Evolutionary conservation across 23 red algal species (phyloP).

Genomic region (Rhodosorus marinus): DNA sequence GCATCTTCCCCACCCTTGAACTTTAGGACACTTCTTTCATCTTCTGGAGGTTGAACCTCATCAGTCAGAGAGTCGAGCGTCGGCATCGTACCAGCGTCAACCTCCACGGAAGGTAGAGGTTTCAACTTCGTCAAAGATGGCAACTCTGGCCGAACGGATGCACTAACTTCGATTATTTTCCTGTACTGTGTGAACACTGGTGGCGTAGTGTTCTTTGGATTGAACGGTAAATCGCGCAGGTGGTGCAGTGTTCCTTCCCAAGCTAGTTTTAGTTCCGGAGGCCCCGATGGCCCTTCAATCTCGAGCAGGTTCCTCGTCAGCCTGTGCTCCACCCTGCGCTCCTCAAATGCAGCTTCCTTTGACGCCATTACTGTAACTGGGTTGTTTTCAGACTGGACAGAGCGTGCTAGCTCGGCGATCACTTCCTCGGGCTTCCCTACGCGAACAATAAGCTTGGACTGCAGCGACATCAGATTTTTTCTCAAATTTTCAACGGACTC

Average conservation of each 20-base stretch:
- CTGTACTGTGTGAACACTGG: conserved; percentile 50
- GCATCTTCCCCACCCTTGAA: conserved; percentile 53
- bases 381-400: conserved; percentile 1
- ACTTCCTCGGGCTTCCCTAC: conserved; percentile 29
- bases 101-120: conserved; percentile 12
- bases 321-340: conserved; percentile 22
- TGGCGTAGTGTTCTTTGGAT: conserved; percentile 20
- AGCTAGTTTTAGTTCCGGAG: conserved; percentile 7
- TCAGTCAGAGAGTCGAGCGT: conserved; percentile 9
- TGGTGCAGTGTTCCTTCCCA: conserved; percentile 54
- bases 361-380: conserved; percentile 26
- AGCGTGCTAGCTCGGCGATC: conserved; percentile 12
- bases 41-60: conserved; percentile 19
- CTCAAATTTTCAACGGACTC: conserved; percentile 41
- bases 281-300: neutral
- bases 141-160: conserved; percentile 10
- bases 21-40: conserved; percentile 12
- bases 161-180: conserved; percentile 25
- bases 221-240: conserved; percentile 50
- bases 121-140: conserved; percentile 13
- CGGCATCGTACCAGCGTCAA: conserved; percentile 16
- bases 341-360: conserved; percentile 40
- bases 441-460: conserved; percentile 39
- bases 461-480: conserved; percentile 8
- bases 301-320: conserved; percentile 8